phyloP scores from a whole-genome alignment of 768 basidiomycete genomes.

The Pleurotus djamor region DNA sequence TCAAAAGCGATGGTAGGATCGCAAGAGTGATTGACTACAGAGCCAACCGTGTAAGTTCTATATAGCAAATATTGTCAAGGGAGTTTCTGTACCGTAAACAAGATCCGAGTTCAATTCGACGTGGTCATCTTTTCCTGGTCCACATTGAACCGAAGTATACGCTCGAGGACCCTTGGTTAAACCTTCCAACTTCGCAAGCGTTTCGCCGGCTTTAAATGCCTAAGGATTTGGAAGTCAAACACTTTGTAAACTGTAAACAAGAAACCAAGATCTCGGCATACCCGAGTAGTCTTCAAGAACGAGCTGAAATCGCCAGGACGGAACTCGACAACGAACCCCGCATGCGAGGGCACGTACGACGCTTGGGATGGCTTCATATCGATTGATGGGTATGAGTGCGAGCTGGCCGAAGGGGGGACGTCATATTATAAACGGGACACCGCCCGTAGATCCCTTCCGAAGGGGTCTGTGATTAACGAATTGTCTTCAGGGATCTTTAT shows the following conservation, averaged over 20 bases:
- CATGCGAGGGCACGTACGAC: conserved; percentile 30
- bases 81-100: conserved; percentile 42
- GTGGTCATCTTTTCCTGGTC: conserved; percentile 41
- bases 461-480: too few relatives aligned
- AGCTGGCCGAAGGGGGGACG: too few relatives aligned
- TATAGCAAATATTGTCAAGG: neutral
- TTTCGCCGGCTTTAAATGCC: conserved; percentile 35
- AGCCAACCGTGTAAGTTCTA: neutral
- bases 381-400: neutral
- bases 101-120: conserved; percentile 60
- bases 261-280: conserved; percentile 8
- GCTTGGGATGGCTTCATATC: conserved; percentile 23
- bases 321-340: conserved; percentile 33
- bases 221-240: conserved; percentile 9
- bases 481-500: neutral
- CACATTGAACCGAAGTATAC: conserved; percentile 55
- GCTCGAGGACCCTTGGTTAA: conserved; percentile 31
- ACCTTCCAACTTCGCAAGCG: conserved; percentile 28
- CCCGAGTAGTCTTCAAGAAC: conserved; percentile 31
- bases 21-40: conserved; percentile 60
- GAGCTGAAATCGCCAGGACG: conserved; percentile 32
- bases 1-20: conserved; percentile 57
- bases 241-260: too few relatives aligned
- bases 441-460: too few relatives aligned
- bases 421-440: too few relatives aligned